Conservation (phyloP, 2,329 filamentous ascomycete genomes). For the Achaetomium macrosporum region DNA sequence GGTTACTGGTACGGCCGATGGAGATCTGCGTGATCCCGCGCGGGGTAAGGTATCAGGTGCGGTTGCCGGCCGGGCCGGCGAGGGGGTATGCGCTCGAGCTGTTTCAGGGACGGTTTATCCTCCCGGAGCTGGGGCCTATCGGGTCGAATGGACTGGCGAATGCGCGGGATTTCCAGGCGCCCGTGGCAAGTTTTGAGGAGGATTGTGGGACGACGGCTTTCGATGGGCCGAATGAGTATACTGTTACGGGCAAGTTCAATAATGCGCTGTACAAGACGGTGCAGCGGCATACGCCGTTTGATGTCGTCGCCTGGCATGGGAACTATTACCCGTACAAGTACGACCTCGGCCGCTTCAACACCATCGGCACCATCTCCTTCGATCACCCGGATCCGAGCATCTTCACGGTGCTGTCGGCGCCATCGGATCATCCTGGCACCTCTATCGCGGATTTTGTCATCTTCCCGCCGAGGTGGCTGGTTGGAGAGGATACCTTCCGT, state of each 20-base stretch:
- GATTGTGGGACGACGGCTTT: conserved; percentile 39
- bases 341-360: conserved; percentile 70
- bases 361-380: conserved; percentile 65
- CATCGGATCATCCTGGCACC: conserved; percentile 54
- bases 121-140: conserved; percentile 68
- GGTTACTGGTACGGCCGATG: conserved; percentile 67
- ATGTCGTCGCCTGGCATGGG: conserved; percentile 76
- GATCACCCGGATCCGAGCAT: conserved; percentile 77
- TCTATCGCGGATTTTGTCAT: conserved; percentile 67
- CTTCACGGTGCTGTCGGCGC: conserved; percentile 65
- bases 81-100: conserved; percentile 72
- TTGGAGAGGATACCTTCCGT: conserved; percentile 63
- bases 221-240: conserved; percentile 36
- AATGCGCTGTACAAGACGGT: conserved; percentile 59
- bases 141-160: conserved; percentile 72
- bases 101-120: conserved; percentile 64
- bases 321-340: conserved; percentile 80
- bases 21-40: conserved; percentile 73
- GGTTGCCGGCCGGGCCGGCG: conserved; percentile 54
- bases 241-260: conserved; percentile 59
- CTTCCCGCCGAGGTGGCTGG: conserved; percentile 67
- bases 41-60: conserved; percentile 67
- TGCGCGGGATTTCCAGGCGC: conserved; percentile 67
- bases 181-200: conserved; percentile 62
- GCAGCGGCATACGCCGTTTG: conserved; percentile 68